A percentile compares a stretch with the other conserved stretches of the same genome.
phyloP scores from a whole-genome alignment of 441 rosid species.

The Gossypium laxum region DNA sequence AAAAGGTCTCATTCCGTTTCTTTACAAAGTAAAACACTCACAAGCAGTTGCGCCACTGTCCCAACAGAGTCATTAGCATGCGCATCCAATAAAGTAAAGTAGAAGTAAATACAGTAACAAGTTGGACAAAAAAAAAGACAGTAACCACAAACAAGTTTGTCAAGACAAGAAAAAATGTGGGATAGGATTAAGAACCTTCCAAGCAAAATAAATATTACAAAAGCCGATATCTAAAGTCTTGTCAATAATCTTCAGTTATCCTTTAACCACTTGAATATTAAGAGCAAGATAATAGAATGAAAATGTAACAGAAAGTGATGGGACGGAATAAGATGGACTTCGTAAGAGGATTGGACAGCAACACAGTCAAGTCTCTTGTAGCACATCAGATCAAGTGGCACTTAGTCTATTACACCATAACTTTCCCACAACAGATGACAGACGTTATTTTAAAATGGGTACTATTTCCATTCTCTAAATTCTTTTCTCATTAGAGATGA shows the following conservation, averaged over 20 bases:
- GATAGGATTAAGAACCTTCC: constrained; percentile 4
- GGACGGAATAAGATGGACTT: background rate
- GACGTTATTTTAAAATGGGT: constrained; percentile 1
- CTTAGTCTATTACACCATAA: background rate
- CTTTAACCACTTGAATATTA: background rate
- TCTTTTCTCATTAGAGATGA: background rate
- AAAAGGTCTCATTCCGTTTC: background rate
- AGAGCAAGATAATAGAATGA: background rate
- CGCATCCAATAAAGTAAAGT: background rate
- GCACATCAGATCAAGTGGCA: constrained; percentile 4
- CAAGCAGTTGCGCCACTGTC: background rate
- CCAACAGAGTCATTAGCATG: background rate
- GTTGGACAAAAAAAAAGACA: background rate
- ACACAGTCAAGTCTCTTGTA: background rate
- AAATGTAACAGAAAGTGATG: background rate
- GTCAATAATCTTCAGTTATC: background rate
- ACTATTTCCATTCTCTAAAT: background rate
- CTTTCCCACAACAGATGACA: constrained; percentile 1
- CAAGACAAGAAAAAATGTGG: background rate
- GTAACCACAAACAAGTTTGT: constrained; percentile 6
- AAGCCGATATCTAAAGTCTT: background rate
- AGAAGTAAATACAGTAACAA: background rate
- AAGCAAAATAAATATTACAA: background rate
- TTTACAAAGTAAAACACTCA: background rate
- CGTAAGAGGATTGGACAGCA: background rate